Evolutionary conservation across 495 filamentous ascomycete genomes (phyloP).

Genomic region (Lepidopterella palustris): DNA sequence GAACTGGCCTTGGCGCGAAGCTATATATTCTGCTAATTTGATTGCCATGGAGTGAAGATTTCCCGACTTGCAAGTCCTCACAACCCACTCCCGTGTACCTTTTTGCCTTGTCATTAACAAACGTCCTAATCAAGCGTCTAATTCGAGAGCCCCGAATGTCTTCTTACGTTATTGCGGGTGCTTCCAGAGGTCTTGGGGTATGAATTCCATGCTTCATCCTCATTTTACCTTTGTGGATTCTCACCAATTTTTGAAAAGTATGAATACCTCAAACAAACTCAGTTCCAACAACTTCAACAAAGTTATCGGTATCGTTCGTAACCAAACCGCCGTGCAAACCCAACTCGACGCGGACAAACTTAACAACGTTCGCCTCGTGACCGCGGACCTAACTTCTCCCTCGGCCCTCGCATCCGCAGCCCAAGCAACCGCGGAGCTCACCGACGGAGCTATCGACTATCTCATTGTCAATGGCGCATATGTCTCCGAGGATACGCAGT

Average conservation of each 20-base stretch:
- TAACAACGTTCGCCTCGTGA: slow-evolving; percentile 24
- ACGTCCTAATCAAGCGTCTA: not conserved
- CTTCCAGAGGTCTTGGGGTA: slow-evolving; percentile 22
- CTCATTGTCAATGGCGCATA: slow-evolving; percentile 31
- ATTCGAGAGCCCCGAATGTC: slow-evolving; percentile 2
- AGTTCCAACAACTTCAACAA: slow-evolving; percentile 12
- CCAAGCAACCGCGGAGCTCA: slow-evolving; percentile 12
- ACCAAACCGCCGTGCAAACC: not conserved
- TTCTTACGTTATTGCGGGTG: slow-evolving; percentile 20
- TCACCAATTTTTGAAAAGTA: slow-evolving; percentile 4
- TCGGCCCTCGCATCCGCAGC: slow-evolving; percentile 21
- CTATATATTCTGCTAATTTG: not conserved
- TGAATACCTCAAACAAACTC: slow-evolving; percentile 21
- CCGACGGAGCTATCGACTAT: slow-evolving; percentile 21
- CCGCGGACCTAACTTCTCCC: slow-evolving; percentile 24
- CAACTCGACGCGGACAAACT: slow-evolving; percentile 19
- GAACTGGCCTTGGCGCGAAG: not conserved
- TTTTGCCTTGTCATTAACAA: not conserved
- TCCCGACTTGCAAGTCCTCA: too few relatives aligned
- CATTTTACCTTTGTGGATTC: not conserved
- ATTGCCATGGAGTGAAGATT: not conserved
- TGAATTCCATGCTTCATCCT: not conserved
- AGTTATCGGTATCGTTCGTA: slow-evolving; percentile 16
- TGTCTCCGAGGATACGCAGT: slow-evolving; percentile 4
- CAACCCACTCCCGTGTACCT: not conserved